A percentile compares a stretch with the other conserved stretches of the same genome.
Conservation (phyloP, 768 basidiomycete species). For the Rhodotorula kratochvilovae region DNA sequence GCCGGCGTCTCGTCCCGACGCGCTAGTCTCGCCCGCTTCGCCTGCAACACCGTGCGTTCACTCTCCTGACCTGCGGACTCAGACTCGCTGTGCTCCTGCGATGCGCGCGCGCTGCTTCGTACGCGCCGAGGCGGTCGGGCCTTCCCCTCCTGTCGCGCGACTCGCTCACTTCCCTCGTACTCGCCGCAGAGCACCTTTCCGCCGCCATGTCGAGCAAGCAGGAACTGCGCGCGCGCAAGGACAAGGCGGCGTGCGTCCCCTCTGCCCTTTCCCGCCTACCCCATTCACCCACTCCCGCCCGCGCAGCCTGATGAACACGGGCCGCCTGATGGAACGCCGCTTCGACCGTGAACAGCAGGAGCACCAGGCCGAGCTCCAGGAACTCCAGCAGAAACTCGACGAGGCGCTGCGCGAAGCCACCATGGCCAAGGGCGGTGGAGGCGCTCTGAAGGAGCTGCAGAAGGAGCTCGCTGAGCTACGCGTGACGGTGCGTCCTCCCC, state of each 20-base stretch:
- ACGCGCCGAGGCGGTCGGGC: too few relatives aligned
- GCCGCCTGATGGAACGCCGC: background rate
- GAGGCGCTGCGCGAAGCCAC: background rate
- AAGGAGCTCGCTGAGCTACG: background rate
- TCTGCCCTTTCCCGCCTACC: background rate
- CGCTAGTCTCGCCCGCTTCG: too few relatives aligned
- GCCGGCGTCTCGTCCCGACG: too few relatives aligned
- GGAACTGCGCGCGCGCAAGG: background rate
- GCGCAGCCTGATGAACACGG: background rate
- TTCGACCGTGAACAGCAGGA: background rate
- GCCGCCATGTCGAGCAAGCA: background rate
- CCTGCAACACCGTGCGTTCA: too few relatives aligned
- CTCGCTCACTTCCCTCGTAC: too few relatives aligned
- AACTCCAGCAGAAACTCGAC: background rate
- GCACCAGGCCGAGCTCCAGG: background rate
- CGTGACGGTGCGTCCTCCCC: background rate
- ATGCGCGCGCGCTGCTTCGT: too few relatives aligned
- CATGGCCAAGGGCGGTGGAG: background rate
- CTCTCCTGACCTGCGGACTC: too few relatives aligned
- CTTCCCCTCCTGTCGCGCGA: too few relatives aligned
- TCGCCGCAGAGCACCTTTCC: too few relatives aligned
- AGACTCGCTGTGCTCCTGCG: too few relatives aligned
- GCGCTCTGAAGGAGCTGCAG: conserved; percentile 1
- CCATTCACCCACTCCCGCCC: background rate
- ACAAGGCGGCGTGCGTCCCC: background rate